Conservation (phyloP, 345 rosid species). For the Euphorbia tirucalli region DNA sequence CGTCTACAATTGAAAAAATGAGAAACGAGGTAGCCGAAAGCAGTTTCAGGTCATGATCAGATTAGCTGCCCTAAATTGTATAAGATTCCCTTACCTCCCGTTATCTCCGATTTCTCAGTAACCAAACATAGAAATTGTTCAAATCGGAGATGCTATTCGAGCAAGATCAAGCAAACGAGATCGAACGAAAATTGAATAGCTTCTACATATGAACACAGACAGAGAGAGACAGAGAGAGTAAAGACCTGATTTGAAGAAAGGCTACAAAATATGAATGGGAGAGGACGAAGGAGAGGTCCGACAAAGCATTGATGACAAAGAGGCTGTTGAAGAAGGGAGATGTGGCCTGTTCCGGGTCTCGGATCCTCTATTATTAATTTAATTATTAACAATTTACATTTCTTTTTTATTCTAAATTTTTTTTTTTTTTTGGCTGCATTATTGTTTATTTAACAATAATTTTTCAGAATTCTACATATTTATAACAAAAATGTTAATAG, state of each 20-base stretch:
- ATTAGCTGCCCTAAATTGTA: background rate
- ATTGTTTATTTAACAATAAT: too few species aligned
- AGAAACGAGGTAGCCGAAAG: background rate
- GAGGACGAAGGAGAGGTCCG: background rate
- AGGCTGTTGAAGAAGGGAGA: background rate
- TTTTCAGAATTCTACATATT: background rate
- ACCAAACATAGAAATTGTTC: background rate
- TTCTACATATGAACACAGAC: background rate
- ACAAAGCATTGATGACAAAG: constrained; percentile 1
- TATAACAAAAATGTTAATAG: too few species aligned
- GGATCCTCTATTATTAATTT: constrained; percentile 1
- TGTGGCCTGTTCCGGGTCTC: background rate
- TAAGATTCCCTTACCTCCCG: background rate
- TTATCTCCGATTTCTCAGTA: background rate
- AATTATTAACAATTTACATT: too few species aligned
- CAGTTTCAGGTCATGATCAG: background rate
- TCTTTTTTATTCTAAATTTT: too few species aligned
- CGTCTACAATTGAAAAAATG: background rate
- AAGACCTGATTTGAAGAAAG: background rate
- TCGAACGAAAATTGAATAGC: background rate
- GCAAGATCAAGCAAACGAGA: constrained; percentile 1
- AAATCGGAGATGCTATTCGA: background rate
- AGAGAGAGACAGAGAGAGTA: too few species aligned
- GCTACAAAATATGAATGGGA: background rate
- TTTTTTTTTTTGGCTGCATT: too few species aligned